phyloP scores from a whole-genome alignment of 768 basidiomycete genomes.

The Rhodotorula diobovata region DNA sequence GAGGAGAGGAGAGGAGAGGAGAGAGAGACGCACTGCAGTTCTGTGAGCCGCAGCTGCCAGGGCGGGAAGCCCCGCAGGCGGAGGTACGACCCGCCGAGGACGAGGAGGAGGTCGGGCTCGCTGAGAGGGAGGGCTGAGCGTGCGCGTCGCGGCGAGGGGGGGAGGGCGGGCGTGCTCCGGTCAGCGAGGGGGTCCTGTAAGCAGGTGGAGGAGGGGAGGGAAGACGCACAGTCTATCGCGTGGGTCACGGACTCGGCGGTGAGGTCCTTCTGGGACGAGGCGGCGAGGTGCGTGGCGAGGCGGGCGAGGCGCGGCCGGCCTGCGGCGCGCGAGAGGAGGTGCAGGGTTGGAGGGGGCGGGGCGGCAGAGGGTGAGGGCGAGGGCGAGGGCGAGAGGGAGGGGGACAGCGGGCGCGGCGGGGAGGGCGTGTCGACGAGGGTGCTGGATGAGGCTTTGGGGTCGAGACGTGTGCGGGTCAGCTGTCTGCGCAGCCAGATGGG shows the following conservation, averaged over 20 bases:
- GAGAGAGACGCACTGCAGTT: constrained; percentile 36
- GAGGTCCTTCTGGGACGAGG: not conserved
- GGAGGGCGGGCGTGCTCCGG: not conserved
- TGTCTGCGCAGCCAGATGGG: fast-evolving
- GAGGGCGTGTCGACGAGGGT: constrained; percentile 12
- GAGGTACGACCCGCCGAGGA: constrained; percentile 39
- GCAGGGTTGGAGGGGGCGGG: no score
- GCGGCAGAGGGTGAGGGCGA: not conserved
- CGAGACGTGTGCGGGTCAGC: not conserved
- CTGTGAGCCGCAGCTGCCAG: constrained; percentile 39
- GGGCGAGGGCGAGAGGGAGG: no score
- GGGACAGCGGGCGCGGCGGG: not conserved
- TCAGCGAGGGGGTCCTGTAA: not conserved
- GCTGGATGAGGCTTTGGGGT: not conserved
- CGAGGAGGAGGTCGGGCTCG: constrained; percentile 40
- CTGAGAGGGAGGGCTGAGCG: constrained; percentile 28
- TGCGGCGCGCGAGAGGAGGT: constrained; percentile 19
- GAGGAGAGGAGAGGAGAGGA: no score
- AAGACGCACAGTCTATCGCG: constrained; percentile 5
- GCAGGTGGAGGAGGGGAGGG: no score
- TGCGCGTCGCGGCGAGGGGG: not conserved
- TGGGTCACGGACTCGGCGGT: not conserved
- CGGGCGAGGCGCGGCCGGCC: constrained; percentile 17
- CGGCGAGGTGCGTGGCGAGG: not conserved
- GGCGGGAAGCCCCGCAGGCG: constrained; percentile 41